Conservation (phyloP, 495 filamentous ascomycete species). For the Jackrogersella multiformis region DNA sequence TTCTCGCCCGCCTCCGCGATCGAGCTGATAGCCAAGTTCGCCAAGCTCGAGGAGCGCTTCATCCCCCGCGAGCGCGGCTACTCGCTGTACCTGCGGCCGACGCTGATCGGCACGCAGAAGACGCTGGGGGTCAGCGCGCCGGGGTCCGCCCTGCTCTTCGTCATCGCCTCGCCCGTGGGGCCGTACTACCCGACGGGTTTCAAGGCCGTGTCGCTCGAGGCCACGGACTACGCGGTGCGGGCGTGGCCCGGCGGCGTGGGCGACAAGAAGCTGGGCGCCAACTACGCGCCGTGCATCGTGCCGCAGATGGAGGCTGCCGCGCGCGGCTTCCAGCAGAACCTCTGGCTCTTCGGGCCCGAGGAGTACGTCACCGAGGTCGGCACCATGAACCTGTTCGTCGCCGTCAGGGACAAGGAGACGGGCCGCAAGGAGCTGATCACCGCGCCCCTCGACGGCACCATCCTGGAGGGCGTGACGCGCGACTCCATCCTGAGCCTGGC, state of each 20-base stretch:
- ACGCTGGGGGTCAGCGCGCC: slow-evolving; percentile 92
- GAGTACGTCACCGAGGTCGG: slow-evolving; percentile 96
- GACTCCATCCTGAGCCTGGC: slow-evolving; percentile 88
- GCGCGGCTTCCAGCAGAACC: slow-evolving; percentile 94
- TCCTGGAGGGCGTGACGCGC: slow-evolving; percentile 91
- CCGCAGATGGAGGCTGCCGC: slow-evolving; percentile 90
- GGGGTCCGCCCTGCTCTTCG: slow-evolving; percentile 87
- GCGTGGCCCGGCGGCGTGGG: slow-evolving; percentile 98
- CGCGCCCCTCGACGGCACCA: slow-evolving; percentile 95
- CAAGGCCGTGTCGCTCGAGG: slow-evolving; percentile 93
- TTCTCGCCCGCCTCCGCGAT: slow-evolving; percentile 76
- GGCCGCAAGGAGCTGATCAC: slow-evolving; percentile 91
- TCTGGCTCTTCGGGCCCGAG: slow-evolving; percentile 96
- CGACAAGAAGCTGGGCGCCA: slow-evolving; percentile 96
- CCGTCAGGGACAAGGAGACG: slow-evolving; percentile 79
- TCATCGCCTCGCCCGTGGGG: slow-evolving; percentile 96
- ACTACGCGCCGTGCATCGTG: slow-evolving; percentile 96
- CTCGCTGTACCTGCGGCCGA: slow-evolving; percentile 92
- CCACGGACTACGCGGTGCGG: slow-evolving; percentile 92
- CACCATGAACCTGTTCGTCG: slow-evolving; percentile 97
- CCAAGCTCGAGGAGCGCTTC: slow-evolving; percentile 83
- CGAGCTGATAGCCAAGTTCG: slow-evolving; percentile 80
- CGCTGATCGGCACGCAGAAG: slow-evolving; percentile 94
- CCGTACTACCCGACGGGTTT: slow-evolving; percentile 98
- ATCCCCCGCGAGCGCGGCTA: slow-evolving; percentile 88